phyloP scores from a whole-genome alignment of 1,139 yeast species.

The Yamadazyma dushanensis region DNA sequence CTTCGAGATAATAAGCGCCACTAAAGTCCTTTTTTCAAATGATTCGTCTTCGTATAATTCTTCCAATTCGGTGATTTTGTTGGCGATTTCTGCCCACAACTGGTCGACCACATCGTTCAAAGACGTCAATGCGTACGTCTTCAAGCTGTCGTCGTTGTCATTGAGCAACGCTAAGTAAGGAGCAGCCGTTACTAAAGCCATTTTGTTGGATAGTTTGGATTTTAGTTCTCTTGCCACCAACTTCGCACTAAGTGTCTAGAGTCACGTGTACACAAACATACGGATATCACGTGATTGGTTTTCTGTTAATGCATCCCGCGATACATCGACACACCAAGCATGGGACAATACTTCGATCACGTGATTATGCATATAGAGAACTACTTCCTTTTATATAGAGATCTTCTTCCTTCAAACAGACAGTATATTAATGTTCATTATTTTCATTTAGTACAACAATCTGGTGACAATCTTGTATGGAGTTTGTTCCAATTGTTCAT shows the following conservation, averaged over 20 bases:
- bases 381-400: no score
- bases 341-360: background rate
- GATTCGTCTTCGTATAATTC: constrained; percentile 83
- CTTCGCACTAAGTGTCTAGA: background rate
- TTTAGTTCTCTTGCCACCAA: constrained; percentile 12
- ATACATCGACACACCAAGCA: no score
- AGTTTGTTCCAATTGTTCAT: constrained; percentile 85
- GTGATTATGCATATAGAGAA: no score
- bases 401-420: no score
- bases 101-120: constrained; percentile 84
- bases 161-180: constrained; percentile 86
- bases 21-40: constrained; percentile 76
- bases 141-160: constrained; percentile 77
- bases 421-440: no score
- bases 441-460: constrained; percentile 69
- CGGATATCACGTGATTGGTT: no score
- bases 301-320: no score
- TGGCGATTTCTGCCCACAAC: constrained; percentile 97
- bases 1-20: constrained; percentile 90
- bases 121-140: constrained; percentile 81
- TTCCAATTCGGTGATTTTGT: constrained; percentile 81
- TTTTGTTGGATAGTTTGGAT: constrained; percentile 16
- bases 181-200: constrained; percentile 78
- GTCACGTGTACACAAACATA: no score
- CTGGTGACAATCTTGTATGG: constrained; percentile 92